A percentile compares a stretch with the other conserved stretches of the same genome.
Evolutionary conservation across 1,284 basidiomycete species (phyloP).

Genomic region (Marasmius tenuissimus): DNA sequence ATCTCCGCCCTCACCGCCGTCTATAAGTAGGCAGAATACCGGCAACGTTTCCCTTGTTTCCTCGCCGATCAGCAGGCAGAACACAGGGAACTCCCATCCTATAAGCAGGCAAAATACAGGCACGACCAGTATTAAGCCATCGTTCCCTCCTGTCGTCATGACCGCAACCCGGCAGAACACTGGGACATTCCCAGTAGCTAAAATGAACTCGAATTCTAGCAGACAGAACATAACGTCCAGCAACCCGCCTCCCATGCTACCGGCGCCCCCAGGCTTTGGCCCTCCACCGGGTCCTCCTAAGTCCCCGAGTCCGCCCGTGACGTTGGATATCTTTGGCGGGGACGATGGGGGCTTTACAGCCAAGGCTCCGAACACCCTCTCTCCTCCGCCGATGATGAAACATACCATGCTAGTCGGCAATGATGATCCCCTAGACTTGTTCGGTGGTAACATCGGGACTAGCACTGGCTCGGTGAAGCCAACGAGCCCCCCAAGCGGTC

Average conservation of each 20-base stretch:
- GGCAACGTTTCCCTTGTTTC: background rate
- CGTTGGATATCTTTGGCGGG: background rate
- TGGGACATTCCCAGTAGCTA: background rate
- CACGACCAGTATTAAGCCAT: background rate
- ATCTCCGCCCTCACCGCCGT: background rate
- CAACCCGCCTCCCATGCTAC: background rate
- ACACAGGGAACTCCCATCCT: background rate
- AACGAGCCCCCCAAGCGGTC: constrained; percentile 9
- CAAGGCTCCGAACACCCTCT: background rate
- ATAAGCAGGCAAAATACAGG: constrained; percentile 1
- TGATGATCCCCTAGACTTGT: background rate
- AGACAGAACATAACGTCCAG: background rate
- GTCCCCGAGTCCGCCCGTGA: background rate
- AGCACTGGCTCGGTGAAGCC: background rate
- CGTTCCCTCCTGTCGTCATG: background rate
- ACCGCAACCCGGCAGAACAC: background rate
- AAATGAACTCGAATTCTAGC: background rate
- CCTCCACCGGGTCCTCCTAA: background rate
- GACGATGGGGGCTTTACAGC: background rate
- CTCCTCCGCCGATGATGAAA: background rate
- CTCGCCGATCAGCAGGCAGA: background rate
- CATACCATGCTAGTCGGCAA: background rate
- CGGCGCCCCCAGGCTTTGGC: background rate
- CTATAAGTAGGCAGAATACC: background rate
- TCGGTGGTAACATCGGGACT: background rate